Base-by-base conservation (phyloP, 2,329 filamentous ascomycete genomes). In the Alternaria infectoria region DNA sequence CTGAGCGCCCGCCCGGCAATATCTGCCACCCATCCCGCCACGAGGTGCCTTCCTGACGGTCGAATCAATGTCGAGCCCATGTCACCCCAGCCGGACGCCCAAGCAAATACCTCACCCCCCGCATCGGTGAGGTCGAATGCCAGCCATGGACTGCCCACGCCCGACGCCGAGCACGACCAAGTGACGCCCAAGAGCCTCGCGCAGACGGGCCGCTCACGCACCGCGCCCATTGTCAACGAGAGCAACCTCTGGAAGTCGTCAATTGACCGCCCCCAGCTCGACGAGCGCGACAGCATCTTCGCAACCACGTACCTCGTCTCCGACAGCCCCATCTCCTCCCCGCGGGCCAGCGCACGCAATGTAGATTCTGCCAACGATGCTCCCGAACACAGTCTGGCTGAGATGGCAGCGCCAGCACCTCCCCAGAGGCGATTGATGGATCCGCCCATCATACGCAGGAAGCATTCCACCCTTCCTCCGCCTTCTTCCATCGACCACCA, bases 221-320 rank as follows among this genome's bases (percentile, higher is more conserved):
- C 80, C 17, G 76, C 74, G 17, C 78, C 80, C 26, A 69, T 74
- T 57, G 74, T 69, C 30, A 69, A 75, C 17, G 76, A 79, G 43
- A 69, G 69, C 45, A 65, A 43, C 23, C 74, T 80, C 44, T 81
- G 77, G 77, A 75, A 74, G 59, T 70, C 76, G 47, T 75, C 78
- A 17, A 75, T 74, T 61, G 78, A 81, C 64, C 75, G 73, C 28
- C 86, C 86, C 51, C 86, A 86, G 78, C 80, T 89, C 66, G 87
- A 86, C 25, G 87, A 89, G 77, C 81, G 87, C 70, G 87, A 89
- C 76, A 87, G 85, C 77, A 89, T 89, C 74, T 89, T 89, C 72
- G 87, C 87, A 56, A 89, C 87, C 32, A 86, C 87, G 68, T 89
- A 89, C 75, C 78, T 85, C 1, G 81, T 82, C 62, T 83, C 84